Conservation (phyloP, 1,284 basidiomycete genomes). For the Microbotryum scabiosae region DNA sequence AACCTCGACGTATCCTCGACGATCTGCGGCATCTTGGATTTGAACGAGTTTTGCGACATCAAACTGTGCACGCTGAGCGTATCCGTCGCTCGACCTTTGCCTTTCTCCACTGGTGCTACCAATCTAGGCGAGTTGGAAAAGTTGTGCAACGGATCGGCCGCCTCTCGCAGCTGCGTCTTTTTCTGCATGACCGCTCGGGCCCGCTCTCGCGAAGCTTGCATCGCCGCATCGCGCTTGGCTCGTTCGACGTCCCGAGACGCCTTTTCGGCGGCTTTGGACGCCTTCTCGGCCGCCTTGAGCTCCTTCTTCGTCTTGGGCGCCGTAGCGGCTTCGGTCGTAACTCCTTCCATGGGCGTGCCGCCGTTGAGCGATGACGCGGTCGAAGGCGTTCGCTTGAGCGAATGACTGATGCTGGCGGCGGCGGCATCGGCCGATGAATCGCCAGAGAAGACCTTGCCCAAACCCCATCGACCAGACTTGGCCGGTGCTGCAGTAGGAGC, state of each 20-base stretch:
- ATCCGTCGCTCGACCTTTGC: slow-evolving; percentile 18
- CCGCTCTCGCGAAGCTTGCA: slow-evolving; percentile 63
- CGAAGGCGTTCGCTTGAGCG: slow-evolving; percentile 78
- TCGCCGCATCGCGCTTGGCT: slow-evolving; percentile 68
- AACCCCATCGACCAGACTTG: slow-evolving; percentile 2
- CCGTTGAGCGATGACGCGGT: slow-evolving; percentile 39
- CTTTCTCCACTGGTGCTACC: slow-evolving; percentile 25
- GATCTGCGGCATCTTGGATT: slow-evolving; percentile 32
- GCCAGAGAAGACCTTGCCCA: neutral
- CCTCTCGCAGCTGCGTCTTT: slow-evolving; percentile 63
- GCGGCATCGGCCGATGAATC: neutral
- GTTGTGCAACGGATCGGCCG: slow-evolving; percentile 42
- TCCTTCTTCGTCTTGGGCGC: slow-evolving; percentile 33
- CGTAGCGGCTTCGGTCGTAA: slow-evolving; percentile 41
- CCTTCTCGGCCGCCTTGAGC: slow-evolving; percentile 65
- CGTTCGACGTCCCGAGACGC: slow-evolving; percentile 77
- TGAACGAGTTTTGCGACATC: neutral
- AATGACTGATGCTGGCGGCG: slow-evolving; percentile 23
- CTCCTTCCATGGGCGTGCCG: slow-evolving; percentile 39
- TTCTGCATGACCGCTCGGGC: slow-evolving; percentile 93
- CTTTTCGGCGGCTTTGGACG: slow-evolving; percentile 81
- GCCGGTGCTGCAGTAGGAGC: neutral
- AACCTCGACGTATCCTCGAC: slow-evolving; percentile 31
- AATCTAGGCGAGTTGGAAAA: slow-evolving; percentile 20
- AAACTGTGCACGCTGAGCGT: neutral